These are phyloP conservation scores for Maudiozyma humilis DNA, from an alignment of 1,139 yeast species.

Conservation along the genomic window DNA sequence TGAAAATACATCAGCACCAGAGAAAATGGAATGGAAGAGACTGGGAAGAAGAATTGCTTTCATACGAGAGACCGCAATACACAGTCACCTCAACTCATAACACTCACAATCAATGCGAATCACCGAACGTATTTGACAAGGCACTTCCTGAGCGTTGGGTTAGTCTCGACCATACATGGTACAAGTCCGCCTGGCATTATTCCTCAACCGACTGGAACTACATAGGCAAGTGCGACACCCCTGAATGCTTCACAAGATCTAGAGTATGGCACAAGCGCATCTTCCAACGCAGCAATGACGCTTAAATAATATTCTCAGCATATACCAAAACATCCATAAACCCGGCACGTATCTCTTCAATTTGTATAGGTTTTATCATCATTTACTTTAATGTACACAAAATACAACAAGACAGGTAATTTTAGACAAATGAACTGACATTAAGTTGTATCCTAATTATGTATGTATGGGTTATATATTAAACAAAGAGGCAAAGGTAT, in stretches of 20 bases:
- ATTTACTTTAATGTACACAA: too few species aligned
- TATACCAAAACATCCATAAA: too few species aligned
- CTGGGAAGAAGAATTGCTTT: constrained; percentile 22
- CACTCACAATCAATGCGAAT: constrained; percentile 5
- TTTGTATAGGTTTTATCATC: too few species aligned
- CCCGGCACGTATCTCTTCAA: not conserved
- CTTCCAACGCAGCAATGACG: constrained; percentile 6
- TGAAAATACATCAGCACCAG: constrained; percentile 23
- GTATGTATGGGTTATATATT: not conserved
- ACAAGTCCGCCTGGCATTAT: constrained; percentile 22
- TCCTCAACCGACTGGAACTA: constrained; percentile 24
- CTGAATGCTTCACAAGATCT: constrained; percentile 25
- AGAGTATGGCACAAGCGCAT: constrained; percentile 23
- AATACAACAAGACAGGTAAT: not conserved
- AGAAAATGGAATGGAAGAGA: constrained; percentile 25
- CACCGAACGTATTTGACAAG: constrained; percentile 20
- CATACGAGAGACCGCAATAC: constrained; percentile 22
- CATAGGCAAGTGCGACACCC: constrained; percentile 22
- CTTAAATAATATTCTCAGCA: too few species aligned
- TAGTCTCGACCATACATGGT: constrained; percentile 29
- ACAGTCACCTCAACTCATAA: constrained; percentile 3
- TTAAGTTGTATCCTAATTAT: not conserved
- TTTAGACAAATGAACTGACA: not conserved
- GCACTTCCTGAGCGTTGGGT: constrained; percentile 19
- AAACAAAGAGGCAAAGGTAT: not conserved